Evolutionary conservation across 306 rosid genomes (phyloP), one percentile per base, ranked within the genome.

Genomic region (Lathyrus sativus): DNA sequence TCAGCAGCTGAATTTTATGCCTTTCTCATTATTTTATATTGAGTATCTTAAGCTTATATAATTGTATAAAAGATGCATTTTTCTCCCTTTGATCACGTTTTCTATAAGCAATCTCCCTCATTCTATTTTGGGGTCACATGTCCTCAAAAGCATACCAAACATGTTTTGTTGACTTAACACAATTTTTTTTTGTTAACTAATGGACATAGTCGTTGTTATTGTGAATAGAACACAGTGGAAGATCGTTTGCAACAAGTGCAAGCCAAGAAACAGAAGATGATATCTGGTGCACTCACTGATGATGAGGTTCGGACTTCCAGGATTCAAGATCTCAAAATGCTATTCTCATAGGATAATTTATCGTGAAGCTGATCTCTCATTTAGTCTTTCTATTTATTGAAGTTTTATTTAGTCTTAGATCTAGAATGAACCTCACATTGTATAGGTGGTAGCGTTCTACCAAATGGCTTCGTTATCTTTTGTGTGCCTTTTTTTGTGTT

Each of bases 261-360:
- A 53, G 92, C 85, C 4, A 81, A 82, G 74, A 89, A 87, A 82
- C 90, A 89, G 74, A 70, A 82, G 38, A 78, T 92, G 95, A 89
- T 92, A 66, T 74, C 92, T 3, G 95, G 95, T 55, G 90, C 96
- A 50, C 88, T 89, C 53, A 87, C 89, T 1, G 85, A 92, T 15
- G 88, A 89, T 49, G 95, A 92, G 56, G 89, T 89, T 62, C 81
- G 92, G 4, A 65, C 85, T 42, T 87, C 89, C 15, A 80, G 96
- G 77, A 76, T 89, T 67, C 91, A 85, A 58, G 91, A 89, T 49
- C 90, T 92, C 71, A 89, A 87, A 72, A 84, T 89, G 89, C 90
- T 92, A 0, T 87, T 89, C 81, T 74, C 88, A 61, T 87, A 57
- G 85, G 39, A 12, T 50, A 5, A 67, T 72, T 59, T 78, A 60